Evolutionary conservation across 2,329 filamentous ascomycete species (phyloP), one percentile per base, ranked within the genome.

Genomic region (Aspergillus flavus): DNA sequence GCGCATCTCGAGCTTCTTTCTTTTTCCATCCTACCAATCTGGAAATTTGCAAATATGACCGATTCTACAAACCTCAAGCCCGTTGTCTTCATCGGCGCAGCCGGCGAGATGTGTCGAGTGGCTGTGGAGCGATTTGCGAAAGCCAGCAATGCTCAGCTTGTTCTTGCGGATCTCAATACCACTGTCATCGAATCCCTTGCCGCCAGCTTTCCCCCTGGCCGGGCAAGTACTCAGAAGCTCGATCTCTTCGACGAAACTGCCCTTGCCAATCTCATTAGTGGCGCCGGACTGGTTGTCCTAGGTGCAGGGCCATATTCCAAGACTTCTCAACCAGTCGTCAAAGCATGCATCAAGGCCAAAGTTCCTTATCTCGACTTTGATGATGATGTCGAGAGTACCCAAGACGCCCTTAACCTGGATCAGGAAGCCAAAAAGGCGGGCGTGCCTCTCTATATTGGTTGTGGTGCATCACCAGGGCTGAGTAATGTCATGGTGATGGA

Each of bases 351-450:
- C 23, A 30, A 36, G 50, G 45, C 67, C 57, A 50, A 65, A 60
- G 16, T 34, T 30, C 43, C 62, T 48, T 56, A 61, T 23, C 21
- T 63, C 26, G 62, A 71, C 57, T 63, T 63, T 36, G 58, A 62
- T 56, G 64, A 68, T 16, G 64, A 63, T 59, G 59, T 61, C 23
- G 26, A 61, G n/a, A 61, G 59, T n/a, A 61, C 59, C 2, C 59
- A 61, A 32, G 59, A 26, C 26, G 53, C 59, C 23, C 39, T 61
- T 5, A 28, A 11, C 11, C 59, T 61, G 21, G 39, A 36, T n/a
- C 39, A 56, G 21, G 48, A 46, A 6, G 57, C 57, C 5, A 39
- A 59, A 36, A 26, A 56, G 50, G 61, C n/a, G 3, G 56, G 61
- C 11, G 61, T 62, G 5, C 61, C 61, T 19, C 59, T 56, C 30